Conservation (phyloP, 805 yeast genomes). For the Torulaspora maleeae region DNA sequence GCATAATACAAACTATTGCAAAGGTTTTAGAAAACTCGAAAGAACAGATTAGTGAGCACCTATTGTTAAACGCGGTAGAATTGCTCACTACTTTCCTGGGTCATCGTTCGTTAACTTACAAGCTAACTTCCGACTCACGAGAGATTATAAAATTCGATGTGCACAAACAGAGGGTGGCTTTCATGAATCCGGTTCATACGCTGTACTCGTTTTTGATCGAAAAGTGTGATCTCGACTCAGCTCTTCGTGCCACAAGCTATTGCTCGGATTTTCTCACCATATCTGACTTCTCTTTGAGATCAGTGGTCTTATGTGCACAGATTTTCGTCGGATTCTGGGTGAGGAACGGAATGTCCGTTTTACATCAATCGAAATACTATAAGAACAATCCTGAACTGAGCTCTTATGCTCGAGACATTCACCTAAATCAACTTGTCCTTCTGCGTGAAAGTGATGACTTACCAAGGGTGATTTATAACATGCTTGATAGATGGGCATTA, state of each 20-base stretch:
- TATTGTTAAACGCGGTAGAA: slow-evolving; percentile 35
- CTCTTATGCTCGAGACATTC: slow-evolving; percentile 69
- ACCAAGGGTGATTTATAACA: slow-evolving; percentile 51
- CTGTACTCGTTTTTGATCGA: slow-evolving; percentile 44
- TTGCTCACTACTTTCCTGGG: slow-evolving; percentile 35
- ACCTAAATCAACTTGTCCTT: slow-evolving; percentile 54
- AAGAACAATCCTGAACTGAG: slow-evolving; percentile 45
- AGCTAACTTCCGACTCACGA: slow-evolving; percentile 24
- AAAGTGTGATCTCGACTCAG: slow-evolving; percentile 24
- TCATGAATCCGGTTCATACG: slow-evolving; percentile 56
- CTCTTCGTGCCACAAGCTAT: slow-evolving; percentile 19
- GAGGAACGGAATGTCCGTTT: slow-evolving; percentile 58
- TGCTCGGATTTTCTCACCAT: slow-evolving; percentile 41
- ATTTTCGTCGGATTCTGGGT: slow-evolving; percentile 66
- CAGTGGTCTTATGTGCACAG: slow-evolving; percentile 58
- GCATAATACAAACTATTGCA: slow-evolving; percentile 40
- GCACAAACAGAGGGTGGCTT: slow-evolving; percentile 48
- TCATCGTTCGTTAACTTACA: slow-evolving; percentile 24
- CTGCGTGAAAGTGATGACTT: slow-evolving; percentile 48
- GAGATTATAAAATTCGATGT: slow-evolving; percentile 39
- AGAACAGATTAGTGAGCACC: slow-evolving; percentile 12
- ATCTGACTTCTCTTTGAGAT: slow-evolving; percentile 55
- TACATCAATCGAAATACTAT: slow-evolving; percentile 49
- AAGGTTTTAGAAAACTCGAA: slow-evolving; percentile 22
- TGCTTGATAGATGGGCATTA: slow-evolving; percentile 59